Conservation (phyloP, 306 rosid species). For the Dryas alaskensis region DNA sequence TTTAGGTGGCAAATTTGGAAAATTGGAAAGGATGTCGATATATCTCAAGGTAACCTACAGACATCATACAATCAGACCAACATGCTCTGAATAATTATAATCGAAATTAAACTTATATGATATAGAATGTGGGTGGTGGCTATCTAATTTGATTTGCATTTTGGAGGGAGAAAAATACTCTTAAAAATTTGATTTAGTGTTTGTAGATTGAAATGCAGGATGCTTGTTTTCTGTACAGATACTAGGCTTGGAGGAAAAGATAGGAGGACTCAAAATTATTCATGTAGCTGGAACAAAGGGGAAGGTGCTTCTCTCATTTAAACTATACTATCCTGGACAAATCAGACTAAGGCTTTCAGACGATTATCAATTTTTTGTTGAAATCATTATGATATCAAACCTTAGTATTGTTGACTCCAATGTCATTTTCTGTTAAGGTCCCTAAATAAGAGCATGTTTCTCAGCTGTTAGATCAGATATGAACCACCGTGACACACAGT, state of each 20-base stretch:
- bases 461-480: neutral
- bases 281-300: conserved; percentile 92
- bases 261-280: conserved; percentile 59
- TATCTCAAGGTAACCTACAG: conserved; percentile 53
- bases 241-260: conserved; percentile 54
- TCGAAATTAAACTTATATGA: conserved; percentile 2
- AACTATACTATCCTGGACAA: conserved; percentile 6
- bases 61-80: neutral
- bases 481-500: neutral
- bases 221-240: conserved; percentile 44
- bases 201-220: conserved; percentile 14
- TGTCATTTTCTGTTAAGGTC: neutral
- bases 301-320: conserved; percentile 46
- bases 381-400: conserved; percentile 6
- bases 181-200: neutral
- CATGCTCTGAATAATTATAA: conserved; percentile 1
- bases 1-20: conserved; percentile 26
- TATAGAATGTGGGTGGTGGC: neutral
- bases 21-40: conserved; percentile 49
- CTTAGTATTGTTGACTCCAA: neutral
- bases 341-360: conserved; percentile 3
- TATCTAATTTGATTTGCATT: neutral
- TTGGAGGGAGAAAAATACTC: no score
- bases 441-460: neutral
- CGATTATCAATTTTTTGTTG: neutral